Conservation (phyloP, 2,329 filamentous ascomycete species). For the Ophiostoma ips region DNA sequence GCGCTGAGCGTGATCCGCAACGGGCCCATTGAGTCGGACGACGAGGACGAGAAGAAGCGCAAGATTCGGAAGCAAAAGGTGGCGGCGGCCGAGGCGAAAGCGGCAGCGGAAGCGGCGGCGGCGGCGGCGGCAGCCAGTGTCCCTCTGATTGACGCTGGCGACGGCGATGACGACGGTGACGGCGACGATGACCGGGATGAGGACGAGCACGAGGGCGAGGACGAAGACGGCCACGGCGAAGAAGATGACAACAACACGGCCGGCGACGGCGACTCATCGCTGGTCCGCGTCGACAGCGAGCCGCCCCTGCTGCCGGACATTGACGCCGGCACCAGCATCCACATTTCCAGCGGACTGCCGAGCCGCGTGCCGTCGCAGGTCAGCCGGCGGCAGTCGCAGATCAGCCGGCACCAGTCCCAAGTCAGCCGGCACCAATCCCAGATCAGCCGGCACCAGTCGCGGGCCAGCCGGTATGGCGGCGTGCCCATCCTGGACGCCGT, state of each 20-base stretch:
- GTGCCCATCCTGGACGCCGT: conserved; percentile 6
- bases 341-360: conserved; percentile 44
- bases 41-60: conserved; percentile 34
- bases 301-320: conserved; percentile 47
- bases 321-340: conserved; percentile 44
- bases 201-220: background rate
- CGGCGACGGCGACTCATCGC: conserved; percentile 24
- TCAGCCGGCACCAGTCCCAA: background rate
- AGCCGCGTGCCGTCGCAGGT: conserved; percentile 1
- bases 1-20: conserved; percentile 46
- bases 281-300: conserved; percentile 10
- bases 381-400: background rate
- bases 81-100: conserved; percentile 12
- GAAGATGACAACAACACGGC: conserved; percentile 16
- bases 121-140: background rate
- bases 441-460: conserved; percentile 30
- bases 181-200: conserved; percentile 29
- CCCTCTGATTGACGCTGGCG: no score
- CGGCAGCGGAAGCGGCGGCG: conserved; percentile 3
- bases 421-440: background rate
- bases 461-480: conserved; percentile 32
- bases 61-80: conserved; percentile 11
- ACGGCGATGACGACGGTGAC: background rate
- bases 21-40: conserved; percentile 51
- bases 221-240: conserved; percentile 20